Evolutionary conservation across 768 basidiomycete species (phyloP).

Genomic region (Leccinum subtestaceum): DNA sequence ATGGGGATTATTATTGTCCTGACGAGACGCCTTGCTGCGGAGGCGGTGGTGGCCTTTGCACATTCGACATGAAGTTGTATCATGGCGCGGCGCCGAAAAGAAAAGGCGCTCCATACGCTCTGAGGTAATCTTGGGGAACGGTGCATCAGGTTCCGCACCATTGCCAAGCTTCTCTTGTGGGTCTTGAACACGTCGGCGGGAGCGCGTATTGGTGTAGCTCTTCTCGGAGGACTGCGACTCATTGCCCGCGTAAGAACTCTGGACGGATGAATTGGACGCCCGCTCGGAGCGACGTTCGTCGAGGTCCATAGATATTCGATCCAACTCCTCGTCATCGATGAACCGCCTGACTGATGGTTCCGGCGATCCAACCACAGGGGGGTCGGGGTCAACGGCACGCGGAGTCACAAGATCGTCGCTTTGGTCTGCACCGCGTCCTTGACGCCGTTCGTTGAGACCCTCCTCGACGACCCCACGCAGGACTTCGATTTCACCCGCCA

Average conservation of each 20-base stretch:
- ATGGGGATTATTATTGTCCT: constrained; percentile 16
- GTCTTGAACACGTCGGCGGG: constrained; percentile 2
- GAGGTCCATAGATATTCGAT: constrained; percentile 62
- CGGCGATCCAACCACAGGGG: constrained; percentile 4
- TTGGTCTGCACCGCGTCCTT: constrained; percentile 43
- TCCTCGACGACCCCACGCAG: constrained; percentile 86
- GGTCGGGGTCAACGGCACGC: neutral
- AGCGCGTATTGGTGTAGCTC: neutral
- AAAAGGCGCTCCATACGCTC: constrained; percentile 76
- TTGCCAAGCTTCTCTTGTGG: constrained; percentile 14
- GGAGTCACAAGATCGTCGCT: neutral
- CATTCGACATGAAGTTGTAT: constrained; percentile 59
- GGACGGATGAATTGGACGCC: constrained; percentile 29
- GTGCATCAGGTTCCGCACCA: constrained; percentile 36
- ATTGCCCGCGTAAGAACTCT: constrained; percentile 10
- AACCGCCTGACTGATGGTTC: constrained; percentile 33
- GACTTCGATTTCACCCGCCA: constrained; percentile 83
- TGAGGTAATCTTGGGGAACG: constrained; percentile 84
- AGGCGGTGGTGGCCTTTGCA: constrained; percentile 51
- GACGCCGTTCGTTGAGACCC: constrained; percentile 71
- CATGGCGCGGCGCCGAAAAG: constrained; percentile 76
- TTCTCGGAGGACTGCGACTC: constrained; percentile 7
- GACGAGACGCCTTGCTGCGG: constrained; percentile 48
- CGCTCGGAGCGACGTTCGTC: constrained; percentile 62
- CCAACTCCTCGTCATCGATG: constrained; percentile 56